Base-by-base conservation (phyloP, 805 yeast species). In the Schwanniomyces vanrijiae region DNA sequence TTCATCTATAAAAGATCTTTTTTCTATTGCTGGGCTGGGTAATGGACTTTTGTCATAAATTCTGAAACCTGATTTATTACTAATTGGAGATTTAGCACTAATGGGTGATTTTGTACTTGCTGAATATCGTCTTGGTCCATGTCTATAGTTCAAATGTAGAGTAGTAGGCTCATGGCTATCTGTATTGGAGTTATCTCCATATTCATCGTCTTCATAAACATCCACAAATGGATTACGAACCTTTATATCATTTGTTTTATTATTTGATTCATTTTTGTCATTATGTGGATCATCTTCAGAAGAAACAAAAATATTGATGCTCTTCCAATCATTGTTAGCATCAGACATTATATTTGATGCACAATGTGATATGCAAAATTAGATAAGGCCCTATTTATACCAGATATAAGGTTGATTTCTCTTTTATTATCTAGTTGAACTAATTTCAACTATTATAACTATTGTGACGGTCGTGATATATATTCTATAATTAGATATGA, bases 1-100 rank as follows among this genome's bases (percentile, higher is more conserved):
- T 14, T 60, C 60, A 21, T 56, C 55, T 22, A 64, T 41, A 33
- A 55, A 53, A 9, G 66, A 60, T 21, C 19, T 44, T 4, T 37
- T 21, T 13, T 19, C 39, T 37, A 20, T n/a, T 5, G 39, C 9
- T 14, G 35, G 35, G 5, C 9, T 31, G 2, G 35, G 16, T 7
- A 2, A 19, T 18, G 14, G 35, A 16, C 35, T 31, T 14, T 4
- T 31, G 11, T 31, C 35, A 14, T 29, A 29, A 13, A 7, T 5
- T 13, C 13, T 4, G 13, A 28, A 8, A 2, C 33, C 33, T n/a
- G 16, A 13, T 11, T 28, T 28, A 28, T 11, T 13, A 13, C 16
- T 28, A 5, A 28, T 13, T 5, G 33, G 33, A 5, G 35, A 31
- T 16, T 3, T 31, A 14, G 20, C 11, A 14, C 20, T 31, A 31